These are phyloP conservation scores for Litsea cubeba DNA, from an alignment of 164 flowering plant species.

Conservation along the genomic window DNA sequence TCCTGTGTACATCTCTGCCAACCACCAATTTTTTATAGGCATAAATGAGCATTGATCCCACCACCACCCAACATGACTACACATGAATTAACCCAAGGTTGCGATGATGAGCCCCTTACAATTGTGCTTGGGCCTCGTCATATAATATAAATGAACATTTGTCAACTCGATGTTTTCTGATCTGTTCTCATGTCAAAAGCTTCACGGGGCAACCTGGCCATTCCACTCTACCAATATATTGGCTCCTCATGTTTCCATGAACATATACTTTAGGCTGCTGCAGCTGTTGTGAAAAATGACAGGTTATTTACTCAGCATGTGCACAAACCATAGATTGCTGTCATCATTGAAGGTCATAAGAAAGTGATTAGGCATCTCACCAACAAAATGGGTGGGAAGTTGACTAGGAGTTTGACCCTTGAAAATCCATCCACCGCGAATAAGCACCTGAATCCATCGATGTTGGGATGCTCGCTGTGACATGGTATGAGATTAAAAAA, in stretches of 20 bases:
- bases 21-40: too few relatives aligned
- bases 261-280: constrained; percentile 68
- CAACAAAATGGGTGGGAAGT: constrained; percentile 59
- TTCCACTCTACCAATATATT: constrained; percentile 22
- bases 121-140: too few relatives aligned
- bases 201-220: constrained; percentile 75
- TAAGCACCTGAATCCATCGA: constrained; percentile 76
- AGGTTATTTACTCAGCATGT: not conserved
- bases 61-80: too few relatives aligned
- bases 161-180: not conserved
- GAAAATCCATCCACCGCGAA: constrained; percentile 62
- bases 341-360: not conserved
- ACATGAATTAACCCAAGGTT: too few relatives aligned
- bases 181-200: not conserved
- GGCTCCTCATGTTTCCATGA: constrained; percentile 47
- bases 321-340: not conserved
- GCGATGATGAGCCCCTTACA: too few relatives aligned
- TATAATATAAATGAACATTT: too few relatives aligned
- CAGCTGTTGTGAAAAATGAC: constrained; percentile 35
- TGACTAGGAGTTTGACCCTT: constrained; percentile 33
- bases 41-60: too few relatives aligned
- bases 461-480: constrained; percentile 58
- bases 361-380: constrained; percentile 27
- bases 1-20: too few relatives aligned
- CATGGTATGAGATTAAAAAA: not conserved